phyloP scores from a whole-genome alignment of 169 alveolate species.

The Eimeria tenella region DNA sequence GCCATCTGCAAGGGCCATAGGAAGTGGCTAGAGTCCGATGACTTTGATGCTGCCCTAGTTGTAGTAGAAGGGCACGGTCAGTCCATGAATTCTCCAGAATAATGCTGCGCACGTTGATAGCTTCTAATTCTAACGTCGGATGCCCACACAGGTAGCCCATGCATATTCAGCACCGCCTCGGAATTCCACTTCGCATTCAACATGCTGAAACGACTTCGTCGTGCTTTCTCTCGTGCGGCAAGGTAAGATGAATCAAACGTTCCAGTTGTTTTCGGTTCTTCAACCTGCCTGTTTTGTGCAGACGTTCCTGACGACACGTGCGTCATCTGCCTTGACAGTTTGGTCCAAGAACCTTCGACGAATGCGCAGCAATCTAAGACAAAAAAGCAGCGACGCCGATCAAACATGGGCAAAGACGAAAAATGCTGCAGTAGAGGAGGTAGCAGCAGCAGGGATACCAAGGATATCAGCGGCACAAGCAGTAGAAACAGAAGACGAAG shows the following conservation, averaged over 20 bases:
- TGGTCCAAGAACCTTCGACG: neutral
- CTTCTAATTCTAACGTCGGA: no score
- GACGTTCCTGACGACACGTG: slow-evolving; percentile 63
- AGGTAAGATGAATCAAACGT: neutral
- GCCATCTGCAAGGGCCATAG: slow-evolving; percentile 60
- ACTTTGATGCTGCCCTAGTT: neutral
- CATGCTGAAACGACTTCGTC: neutral
- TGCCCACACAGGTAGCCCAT: no score
- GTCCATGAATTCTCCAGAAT: neutral
- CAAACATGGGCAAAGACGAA: neutral
- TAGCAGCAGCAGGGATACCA: slow-evolving; percentile 26
- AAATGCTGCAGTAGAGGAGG: neutral
- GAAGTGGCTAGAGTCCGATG: slow-evolving; percentile 17
- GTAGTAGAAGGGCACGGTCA: slow-evolving; percentile 1
- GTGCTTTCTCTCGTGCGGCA: neutral
- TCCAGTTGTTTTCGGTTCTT: neutral
- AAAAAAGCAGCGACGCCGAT: neutral
- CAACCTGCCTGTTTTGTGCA: neutral
- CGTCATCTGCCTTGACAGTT: slow-evolving; percentile 70
- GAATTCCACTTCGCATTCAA: no score
- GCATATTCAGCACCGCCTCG: no score
- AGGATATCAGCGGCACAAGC: neutral
- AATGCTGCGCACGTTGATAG: neutral
- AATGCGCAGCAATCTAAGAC: neutral
- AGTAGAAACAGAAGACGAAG: slow-evolving; percentile 1